These are phyloP conservation scores for Crotalaria pallida DNA, from an alignment of 306 rosid species.

Conservation along the genomic window DNA sequence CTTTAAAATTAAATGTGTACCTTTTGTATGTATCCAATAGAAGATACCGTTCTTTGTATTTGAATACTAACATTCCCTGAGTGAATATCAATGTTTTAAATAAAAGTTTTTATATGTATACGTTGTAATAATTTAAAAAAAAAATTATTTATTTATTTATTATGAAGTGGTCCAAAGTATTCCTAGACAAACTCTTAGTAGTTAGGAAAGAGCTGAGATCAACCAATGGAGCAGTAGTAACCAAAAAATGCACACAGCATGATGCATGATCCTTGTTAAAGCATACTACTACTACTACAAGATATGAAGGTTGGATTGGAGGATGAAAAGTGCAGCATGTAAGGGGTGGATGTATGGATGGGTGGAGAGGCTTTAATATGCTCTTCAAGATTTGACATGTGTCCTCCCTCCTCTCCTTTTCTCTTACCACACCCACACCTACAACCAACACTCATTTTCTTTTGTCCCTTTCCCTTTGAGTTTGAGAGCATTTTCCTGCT, in stretches of 20 bases:
- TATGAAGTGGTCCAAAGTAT: no score
- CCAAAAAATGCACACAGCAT: neutral
- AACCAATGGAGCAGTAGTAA: neutral
- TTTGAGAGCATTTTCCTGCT: neutral
- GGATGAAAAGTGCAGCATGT: constrained; percentile 18
- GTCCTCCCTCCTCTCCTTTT: constrained; percentile 29
- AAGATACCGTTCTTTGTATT: no score
- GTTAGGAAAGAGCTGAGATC: neutral
- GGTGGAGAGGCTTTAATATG: constrained; percentile 55
- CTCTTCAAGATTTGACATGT: constrained; percentile 53
- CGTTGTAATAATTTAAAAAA: no score
- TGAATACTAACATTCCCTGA: no score
- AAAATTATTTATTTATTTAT: no score
- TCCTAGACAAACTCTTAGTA: neutral
- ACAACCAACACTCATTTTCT: constrained; percentile 5
- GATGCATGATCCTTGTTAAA: neutral
- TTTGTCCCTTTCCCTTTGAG: neutral
- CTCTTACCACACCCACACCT: constrained; percentile 24
- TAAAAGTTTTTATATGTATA: no score
- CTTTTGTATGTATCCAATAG: no score
- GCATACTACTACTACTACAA: neutral
- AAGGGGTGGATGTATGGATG: constrained; percentile 22
- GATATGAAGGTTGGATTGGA: constrained; percentile 26
- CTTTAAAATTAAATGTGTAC: no score
- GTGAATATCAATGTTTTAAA: no score